Evolutionary conservation across 2,329 filamentous ascomycete species (phyloP), one percentile per base, ranked within the genome.

Genomic region (Neophaeococcomyces aloes): DNA sequence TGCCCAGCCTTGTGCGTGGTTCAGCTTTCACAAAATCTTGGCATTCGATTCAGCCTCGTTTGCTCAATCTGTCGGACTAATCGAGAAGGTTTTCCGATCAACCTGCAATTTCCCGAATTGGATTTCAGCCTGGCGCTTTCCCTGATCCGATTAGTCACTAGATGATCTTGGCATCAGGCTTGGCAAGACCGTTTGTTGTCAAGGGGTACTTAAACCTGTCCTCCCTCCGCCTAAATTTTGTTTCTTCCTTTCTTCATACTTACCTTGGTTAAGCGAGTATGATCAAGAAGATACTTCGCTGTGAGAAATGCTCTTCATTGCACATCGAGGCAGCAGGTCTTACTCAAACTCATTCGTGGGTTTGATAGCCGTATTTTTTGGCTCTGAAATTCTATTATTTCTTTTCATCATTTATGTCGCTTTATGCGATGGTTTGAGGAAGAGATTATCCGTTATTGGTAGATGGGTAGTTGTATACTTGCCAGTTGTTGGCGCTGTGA

Each of bases 341-440:
- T 31, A 50, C 52, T 53, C 51, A 53, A 49, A 51, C 47, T 55
- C 51, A 50, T 55, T 55, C 53, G 53, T 52, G 51, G 51, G 47
- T 55, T 49, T 53, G 51, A 53, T 49, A 43, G 49, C 52, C 50
- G 53, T 32, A 54, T 53, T 56, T 56, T 56, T 56, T 56, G 53
- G 51, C 53, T 50, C 51, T 27, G 23, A 27, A 27, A 27, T 10
- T n/a, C n/a, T n/a, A 38, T 31, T 36, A 29, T 29, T 40, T 37
- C 50, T 56, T 56, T 56, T 56, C 53, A 53, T 54, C 53, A 56
- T 33, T 46, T 37, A 38, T 48, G 44, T 49, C 47, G 48, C 49
- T 52, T 45, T 13, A 49, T 43, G 52, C 48, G 48, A 51, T 34
- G 45, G 42, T 42, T 45, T 56, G 53, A 49, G 50, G 53, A 56